phyloP scores from a whole-genome alignment of 345 rosid species.

The Hibiscus tridactylites region DNA sequence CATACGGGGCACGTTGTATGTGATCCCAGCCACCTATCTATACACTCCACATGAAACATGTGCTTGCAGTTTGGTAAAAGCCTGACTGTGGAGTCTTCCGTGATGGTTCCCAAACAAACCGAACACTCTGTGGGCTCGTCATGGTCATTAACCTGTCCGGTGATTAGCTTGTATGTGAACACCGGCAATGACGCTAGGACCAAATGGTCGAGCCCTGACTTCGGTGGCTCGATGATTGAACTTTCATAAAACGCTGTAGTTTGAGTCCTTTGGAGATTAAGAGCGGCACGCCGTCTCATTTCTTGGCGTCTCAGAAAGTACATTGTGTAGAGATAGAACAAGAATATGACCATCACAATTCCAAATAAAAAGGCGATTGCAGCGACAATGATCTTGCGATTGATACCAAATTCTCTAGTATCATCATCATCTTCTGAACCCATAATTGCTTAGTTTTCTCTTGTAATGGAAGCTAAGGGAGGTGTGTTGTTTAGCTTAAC shows the following conservation, averaged over 20 bases:
- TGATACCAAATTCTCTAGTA: not conserved
- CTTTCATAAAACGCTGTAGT: not conserved
- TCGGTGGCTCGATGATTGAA: not conserved
- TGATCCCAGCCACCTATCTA: constrained; percentile 42
- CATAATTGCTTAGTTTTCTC: not conserved
- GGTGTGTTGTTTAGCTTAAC: not conserved
- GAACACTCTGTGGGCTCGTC: constrained; percentile 27
- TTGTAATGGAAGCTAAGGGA: not conserved
- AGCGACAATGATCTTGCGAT: constrained; percentile 7
- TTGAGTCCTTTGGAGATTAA: not conserved
- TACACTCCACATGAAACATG: constrained; percentile 41
- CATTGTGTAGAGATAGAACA: constrained; percentile 5
- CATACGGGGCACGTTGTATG: constrained; percentile 40
- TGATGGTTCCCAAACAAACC: constrained; percentile 32
- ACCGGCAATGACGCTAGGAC: constrained; percentile 33
- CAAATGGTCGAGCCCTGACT: constrained; percentile 29
- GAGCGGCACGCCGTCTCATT: not conserved
- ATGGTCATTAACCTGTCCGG: not conserved
- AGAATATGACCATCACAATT: not conserved
- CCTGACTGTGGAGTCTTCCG: constrained; percentile 27
- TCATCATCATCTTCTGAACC: constrained; percentile 9
- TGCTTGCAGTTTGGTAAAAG: constrained; percentile 42
- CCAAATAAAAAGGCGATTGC: not conserved
- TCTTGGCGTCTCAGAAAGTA: constrained; percentile 2
- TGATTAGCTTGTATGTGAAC: constrained; percentile 13